Percentiles rank a stretch among this genome's conserved stretches.
These are phyloP conservation scores for Bassia scoparia DNA, from an alignment of 148 eudicot species.

Conservation along the genomic window DNA sequence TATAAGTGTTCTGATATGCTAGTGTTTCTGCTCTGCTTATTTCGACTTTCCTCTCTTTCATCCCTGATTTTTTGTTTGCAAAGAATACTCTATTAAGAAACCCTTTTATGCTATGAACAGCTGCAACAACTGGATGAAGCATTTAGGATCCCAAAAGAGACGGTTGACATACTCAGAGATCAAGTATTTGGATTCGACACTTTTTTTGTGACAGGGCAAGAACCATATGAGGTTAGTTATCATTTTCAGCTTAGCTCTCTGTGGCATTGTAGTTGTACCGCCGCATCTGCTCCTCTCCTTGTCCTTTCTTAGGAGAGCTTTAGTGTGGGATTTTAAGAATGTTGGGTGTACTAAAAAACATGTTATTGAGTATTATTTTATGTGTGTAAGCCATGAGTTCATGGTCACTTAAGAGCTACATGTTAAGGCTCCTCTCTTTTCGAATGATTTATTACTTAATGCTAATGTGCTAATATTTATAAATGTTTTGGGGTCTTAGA, in stretches of 20 bases:
- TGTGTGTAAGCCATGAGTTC: too few relatives aligned
- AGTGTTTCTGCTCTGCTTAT: constrained; percentile 4
- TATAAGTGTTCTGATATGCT: constrained; percentile 25
- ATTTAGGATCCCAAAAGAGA: constrained; percentile 75
- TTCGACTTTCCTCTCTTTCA: background rate
- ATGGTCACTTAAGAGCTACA: too few relatives aligned
- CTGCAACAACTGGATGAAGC: constrained; percentile 67
- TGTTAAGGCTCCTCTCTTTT: too few relatives aligned
- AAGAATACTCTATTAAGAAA: constrained; percentile 5
- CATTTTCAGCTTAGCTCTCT: background rate
- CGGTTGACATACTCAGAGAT: constrained; percentile 71
- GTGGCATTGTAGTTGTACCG: background rate
- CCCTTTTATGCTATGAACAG: constrained; percentile 35
- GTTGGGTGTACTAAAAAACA: background rate
- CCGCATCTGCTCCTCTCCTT: background rate
- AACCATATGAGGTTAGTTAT: constrained; percentile 87
- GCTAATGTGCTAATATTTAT: too few relatives aligned
- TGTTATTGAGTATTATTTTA: too few relatives aligned
- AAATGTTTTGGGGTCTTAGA: background rate
- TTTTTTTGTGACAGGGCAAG: constrained; percentile 89
- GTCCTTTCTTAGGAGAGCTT: background rate
- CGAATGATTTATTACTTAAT: too few relatives aligned
- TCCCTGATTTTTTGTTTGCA: background rate
- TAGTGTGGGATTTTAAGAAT: background rate
- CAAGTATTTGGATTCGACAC: constrained; percentile 98